Percentiles rank a stretch among this genome's conserved stretches.
These are phyloP conservation scores for Quercus tomentella DNA, from an alignment of 331 rosid species.

Conservation along the genomic window DNA sequence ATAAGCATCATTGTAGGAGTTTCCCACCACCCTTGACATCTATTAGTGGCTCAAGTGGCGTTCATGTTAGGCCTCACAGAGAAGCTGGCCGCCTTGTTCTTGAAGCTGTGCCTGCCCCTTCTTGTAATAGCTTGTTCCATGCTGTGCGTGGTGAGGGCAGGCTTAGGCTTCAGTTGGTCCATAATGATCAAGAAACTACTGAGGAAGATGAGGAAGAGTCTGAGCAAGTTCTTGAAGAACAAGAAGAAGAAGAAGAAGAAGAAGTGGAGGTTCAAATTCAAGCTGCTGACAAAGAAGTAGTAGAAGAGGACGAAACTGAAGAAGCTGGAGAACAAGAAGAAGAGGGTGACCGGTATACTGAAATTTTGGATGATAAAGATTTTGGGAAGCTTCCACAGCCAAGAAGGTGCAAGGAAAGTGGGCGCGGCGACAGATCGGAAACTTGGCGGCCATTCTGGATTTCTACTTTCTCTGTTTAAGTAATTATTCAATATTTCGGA, in stretches of 20 bases:
- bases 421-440: slow-evolving; percentile 26
- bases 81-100: slow-evolving; percentile 75
- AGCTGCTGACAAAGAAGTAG: neutral
- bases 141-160: slow-evolving; percentile 68
- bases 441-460: slow-evolving; percentile 49
- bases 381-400: slow-evolving; percentile 32
- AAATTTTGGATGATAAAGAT: slow-evolving; percentile 10
- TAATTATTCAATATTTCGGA: too few species aligned
- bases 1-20: neutral
- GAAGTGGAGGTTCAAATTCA: neutral
- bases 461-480: slow-evolving; percentile 26
- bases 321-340: slow-evolving; percentile 5
- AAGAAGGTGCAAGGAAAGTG: slow-evolving; percentile 56
- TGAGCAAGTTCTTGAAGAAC: neutral
- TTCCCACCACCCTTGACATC: slow-evolving; percentile 81
- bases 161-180: slow-evolving; percentile 50
- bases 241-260: neutral
- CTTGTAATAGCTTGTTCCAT: slow-evolving; percentile 28
- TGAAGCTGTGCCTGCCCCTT: slow-evolving; percentile 39
- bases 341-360: neutral
- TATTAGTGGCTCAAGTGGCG: slow-evolving; percentile 35
- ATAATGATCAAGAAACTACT: neutral
- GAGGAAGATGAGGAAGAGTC: slow-evolving; percentile 10
- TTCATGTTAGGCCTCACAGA: slow-evolving; percentile 53
- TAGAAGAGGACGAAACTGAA: neutral